phyloP scores from a whole-genome alignment of 2,329 filamentous ascomycete genomes.

The Diaporthe velutina region DNA sequence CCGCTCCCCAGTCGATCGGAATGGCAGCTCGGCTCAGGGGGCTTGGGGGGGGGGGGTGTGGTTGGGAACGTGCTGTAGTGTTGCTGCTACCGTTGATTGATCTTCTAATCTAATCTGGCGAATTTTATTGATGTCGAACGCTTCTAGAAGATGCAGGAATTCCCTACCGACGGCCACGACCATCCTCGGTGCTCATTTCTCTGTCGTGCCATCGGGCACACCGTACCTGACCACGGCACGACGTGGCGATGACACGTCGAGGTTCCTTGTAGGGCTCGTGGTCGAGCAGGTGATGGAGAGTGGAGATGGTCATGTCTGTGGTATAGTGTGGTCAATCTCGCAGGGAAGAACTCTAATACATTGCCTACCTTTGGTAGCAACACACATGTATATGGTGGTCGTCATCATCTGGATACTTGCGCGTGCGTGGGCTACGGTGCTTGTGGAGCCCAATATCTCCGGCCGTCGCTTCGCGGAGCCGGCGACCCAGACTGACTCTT shows the following conservation, averaged over 20 bases:
- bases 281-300: background rate
- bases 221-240: background rate
- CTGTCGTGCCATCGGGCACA: constrained; percentile 16
- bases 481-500: background rate
- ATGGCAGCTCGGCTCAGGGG: constrained; percentile 1
- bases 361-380: background rate
- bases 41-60: background rate
- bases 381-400: background rate
- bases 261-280: background rate
- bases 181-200: background rate
- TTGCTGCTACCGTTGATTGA: background rate
- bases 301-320: background rate
- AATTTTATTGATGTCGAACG: background rate
- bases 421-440: background rate
- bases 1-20: constrained; percentile 20
- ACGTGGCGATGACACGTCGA: background rate
- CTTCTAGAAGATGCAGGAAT: constrained; percentile 10
- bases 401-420: constrained; percentile 2
- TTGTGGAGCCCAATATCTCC: constrained; percentile 1
- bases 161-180: background rate
- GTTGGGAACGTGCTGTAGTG: background rate
- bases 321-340: background rate
- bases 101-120: background rate
- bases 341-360: constrained; percentile 15
- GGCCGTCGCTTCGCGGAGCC: constrained; percentile 19